These are phyloP conservation scores for Hypoxylon trugodes DNA, from an alignment of 495 filamentous ascomycete genomes.

Conservation along the genomic window DNA sequence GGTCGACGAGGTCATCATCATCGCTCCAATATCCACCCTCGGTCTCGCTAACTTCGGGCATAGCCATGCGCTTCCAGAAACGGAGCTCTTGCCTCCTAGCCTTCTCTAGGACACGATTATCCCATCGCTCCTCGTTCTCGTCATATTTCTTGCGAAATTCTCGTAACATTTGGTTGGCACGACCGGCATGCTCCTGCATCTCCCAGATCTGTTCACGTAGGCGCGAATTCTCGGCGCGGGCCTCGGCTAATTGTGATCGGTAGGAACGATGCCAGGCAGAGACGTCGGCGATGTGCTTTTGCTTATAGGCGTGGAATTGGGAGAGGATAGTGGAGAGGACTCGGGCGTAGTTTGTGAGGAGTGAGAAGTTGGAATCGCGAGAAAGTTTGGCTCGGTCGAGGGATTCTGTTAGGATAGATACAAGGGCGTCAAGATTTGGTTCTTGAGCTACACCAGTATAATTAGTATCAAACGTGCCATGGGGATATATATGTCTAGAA, in stretches of 20 bases:
- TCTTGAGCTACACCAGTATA: conserved; percentile 51
- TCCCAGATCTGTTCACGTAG: conserved; percentile 66
- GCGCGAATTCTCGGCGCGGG: conserved; percentile 62
- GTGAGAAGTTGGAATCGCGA: conserved; percentile 60
- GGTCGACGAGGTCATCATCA: conserved; percentile 64
- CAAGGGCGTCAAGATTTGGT: conserved; percentile 59
- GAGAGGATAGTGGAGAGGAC: conserved; percentile 58
- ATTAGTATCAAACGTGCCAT: conserved; percentile 4
- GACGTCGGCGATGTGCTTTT: conserved; percentile 59
- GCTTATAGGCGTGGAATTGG: conserved; percentile 62
- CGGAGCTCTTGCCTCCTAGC: conserved; percentile 58
- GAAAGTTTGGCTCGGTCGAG: conserved; percentile 61
- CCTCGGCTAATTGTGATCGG: conserved; percentile 63
- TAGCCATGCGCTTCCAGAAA: conserved; percentile 65
- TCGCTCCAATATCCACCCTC: conserved; percentile 63
- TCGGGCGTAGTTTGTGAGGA: conserved; percentile 58
- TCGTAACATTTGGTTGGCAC: conserved; percentile 59
- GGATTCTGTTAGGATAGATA: conserved; percentile 60
- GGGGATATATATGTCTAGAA: background rate
- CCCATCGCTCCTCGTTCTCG: conserved; percentile 56
- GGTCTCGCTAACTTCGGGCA: conserved; percentile 56
- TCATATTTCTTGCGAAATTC: conserved; percentile 57
- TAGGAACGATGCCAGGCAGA: conserved; percentile 65
- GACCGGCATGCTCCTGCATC: conserved; percentile 60
- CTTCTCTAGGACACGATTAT: conserved; percentile 53